Conservation (phyloP, 352 stramenopile genomes). For the Phytopythium oedochilum region DNA sequence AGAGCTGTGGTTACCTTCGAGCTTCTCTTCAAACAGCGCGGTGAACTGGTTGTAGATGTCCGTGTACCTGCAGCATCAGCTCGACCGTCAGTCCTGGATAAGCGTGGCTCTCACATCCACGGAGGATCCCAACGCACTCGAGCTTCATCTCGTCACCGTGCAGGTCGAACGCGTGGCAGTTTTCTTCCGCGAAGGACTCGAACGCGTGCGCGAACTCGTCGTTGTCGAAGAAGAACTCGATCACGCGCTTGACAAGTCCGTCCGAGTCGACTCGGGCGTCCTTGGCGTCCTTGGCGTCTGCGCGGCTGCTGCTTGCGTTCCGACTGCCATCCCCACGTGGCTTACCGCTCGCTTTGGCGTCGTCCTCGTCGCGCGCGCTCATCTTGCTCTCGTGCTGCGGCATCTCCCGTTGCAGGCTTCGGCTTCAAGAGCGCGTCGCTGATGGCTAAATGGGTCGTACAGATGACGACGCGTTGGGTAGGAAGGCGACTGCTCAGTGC, state of each 20-base stretch:
- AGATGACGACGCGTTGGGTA: too few relatives aligned
- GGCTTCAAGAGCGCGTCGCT: too few relatives aligned
- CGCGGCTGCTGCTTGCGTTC: constrained; percentile 20
- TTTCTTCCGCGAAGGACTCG: constrained; percentile 55
- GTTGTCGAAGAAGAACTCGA: constrained; percentile 77
- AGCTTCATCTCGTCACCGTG: constrained; percentile 79
- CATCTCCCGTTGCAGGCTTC: not conserved
- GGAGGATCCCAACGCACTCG: constrained; percentile 26
- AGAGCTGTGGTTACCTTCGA: constrained; percentile 77
- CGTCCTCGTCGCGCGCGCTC: constrained; percentile 12
- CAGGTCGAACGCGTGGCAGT: constrained; percentile 64
- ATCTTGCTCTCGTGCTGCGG: constrained; percentile 37
- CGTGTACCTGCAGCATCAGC: constrained; percentile 45
- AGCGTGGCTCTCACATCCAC: not conserved
- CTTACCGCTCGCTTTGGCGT: constrained; percentile 21
- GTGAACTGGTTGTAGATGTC: constrained; percentile 80
- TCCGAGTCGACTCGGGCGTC: constrained; percentile 18
- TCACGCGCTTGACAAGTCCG: constrained; percentile 57
- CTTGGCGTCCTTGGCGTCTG: constrained; percentile 19
- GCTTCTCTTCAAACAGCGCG: constrained; percentile 65
- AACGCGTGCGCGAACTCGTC: constrained; percentile 73
- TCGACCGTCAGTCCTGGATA: not conserved
- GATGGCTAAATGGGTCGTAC: too few relatives aligned
- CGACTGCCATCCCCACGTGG: not conserved
- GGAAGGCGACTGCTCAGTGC: not conserved